Percentiles rank a stretch among this genome's conserved stretches.
These are phyloP conservation scores for Discostella pseudostelligera DNA, from an alignment of 108 stramenopile genomes.

Conservation along the genomic window DNA sequence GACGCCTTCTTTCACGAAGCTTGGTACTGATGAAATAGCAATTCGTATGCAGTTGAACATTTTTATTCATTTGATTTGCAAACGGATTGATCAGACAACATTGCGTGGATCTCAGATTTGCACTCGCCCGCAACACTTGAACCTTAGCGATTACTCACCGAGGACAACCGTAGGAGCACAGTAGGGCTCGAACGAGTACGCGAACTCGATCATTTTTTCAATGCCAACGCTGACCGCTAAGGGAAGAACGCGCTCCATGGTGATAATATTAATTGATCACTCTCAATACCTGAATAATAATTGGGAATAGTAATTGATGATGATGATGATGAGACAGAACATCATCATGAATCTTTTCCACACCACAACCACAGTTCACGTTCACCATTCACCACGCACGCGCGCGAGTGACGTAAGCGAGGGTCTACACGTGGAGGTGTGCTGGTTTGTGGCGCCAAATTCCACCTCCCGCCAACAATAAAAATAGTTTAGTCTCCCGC, in stretches of 20 bases:
- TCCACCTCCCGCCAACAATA: too few species aligned
- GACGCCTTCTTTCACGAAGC: conserved; percentile 60
- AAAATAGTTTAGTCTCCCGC: too few species aligned
- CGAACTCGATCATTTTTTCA: conserved; percentile 56
- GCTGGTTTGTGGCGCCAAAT: too few species aligned
- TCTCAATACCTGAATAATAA: too few species aligned
- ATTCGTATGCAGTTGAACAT: background rate
- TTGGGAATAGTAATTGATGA: too few species aligned
- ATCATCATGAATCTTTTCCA: too few species aligned
- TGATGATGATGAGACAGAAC: too few species aligned
- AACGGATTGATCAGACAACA: background rate
- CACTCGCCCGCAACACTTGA: background rate
- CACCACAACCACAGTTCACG: too few species aligned
- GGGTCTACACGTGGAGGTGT: too few species aligned
- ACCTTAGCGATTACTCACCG: conserved; percentile 56
- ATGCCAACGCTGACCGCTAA: conserved; percentile 42
- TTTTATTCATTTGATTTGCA: background rate
- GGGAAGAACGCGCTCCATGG: conserved; percentile 55
- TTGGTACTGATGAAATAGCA: conserved; percentile 61
- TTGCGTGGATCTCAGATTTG: background rate
- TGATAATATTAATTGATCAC: background rate
- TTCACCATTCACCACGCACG: too few species aligned
- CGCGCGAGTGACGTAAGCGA: too few species aligned
- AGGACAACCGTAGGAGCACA: conserved; percentile 76
- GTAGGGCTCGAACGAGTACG: conserved; percentile 72